phyloP scores from a whole-genome alignment of 768 basidiomycete genomes.

The Scleroderma bovista region DNA sequence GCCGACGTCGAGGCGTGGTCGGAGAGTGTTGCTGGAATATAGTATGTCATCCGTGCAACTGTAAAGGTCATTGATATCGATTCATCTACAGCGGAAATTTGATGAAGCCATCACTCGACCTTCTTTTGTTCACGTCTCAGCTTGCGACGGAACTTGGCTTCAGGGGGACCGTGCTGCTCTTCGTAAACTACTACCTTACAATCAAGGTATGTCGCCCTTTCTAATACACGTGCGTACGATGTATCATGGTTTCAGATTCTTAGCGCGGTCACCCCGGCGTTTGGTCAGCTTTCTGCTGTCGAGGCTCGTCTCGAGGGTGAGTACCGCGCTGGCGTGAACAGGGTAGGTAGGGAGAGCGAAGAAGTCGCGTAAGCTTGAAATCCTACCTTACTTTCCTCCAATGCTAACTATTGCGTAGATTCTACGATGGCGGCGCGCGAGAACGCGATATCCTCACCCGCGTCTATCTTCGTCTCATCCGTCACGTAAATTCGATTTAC shows the following conservation, averaged over 20 bases:
- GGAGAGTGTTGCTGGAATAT: slow-evolving; percentile 77
- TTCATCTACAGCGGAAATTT: slow-evolving; percentile 67
- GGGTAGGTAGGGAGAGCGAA: slow-evolving; percentile 85
- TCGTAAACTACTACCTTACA: slow-evolving; percentile 83
- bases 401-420: slow-evolving; percentile 38
- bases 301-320: slow-evolving; percentile 90
- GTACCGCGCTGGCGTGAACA: slow-evolving; percentile 79
- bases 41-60: slow-evolving; percentile 39
- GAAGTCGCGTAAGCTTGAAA: slow-evolving; percentile 77
- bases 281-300: slow-evolving; percentile 82
- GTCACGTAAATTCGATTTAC: slow-evolving; percentile 89
- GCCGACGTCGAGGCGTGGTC: slow-evolving; percentile 89
- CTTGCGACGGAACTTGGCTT: slow-evolving; percentile 81
- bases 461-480: slow-evolving; percentile 76
- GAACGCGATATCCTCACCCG: slow-evolving; percentile 78
- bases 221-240: background rate
- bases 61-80: background rate
- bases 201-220: slow-evolving; percentile 34
- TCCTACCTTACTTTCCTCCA: background rate
- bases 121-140: slow-evolving; percentile 89
- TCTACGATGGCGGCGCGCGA: slow-evolving; percentile 83
- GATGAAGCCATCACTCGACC: slow-evolving; percentile 86
- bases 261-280: slow-evolving; percentile 83
- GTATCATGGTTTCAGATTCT: slow-evolving; percentile 42
- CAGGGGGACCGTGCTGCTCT: slow-evolving; percentile 76